Evolutionary conservation across 1,284 basidiomycete genomes (phyloP).

Genomic region (Pseudomicrostroma phylloplanum): DNA sequence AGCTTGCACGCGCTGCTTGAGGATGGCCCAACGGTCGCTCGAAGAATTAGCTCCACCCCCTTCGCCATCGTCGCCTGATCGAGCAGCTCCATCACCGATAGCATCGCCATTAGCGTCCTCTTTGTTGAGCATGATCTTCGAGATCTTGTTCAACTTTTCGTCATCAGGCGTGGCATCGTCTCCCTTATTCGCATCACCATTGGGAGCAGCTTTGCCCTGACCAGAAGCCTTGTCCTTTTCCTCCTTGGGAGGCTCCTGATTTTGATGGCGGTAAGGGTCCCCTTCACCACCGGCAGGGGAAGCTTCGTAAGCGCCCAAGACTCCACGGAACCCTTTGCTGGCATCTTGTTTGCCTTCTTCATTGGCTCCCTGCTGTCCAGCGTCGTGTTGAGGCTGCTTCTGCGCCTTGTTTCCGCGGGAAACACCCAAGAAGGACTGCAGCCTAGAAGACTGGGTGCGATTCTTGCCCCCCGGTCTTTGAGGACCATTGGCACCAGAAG

Average conservation of each 20-base stretch:
- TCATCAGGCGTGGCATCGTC: not conserved
- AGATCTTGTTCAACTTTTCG: constrained; percentile 3
- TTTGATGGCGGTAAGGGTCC: not conserved
- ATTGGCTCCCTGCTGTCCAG: not conserved
- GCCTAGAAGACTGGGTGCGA: constrained; percentile 1
- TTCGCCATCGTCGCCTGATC: not conserved
- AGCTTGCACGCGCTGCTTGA: constrained; percentile 10
- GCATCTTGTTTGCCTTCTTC: not conserved
- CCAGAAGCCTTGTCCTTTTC: not conserved
- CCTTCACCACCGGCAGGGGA: not conserved
- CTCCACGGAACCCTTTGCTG: not conserved
- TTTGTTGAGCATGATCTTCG: not conserved
- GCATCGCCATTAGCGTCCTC: not conserved
- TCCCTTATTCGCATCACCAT: not conserved
- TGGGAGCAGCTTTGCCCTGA: not conserved
- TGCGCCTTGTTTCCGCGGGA: not conserved
- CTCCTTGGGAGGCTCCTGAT: not conserved
- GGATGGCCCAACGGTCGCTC: constrained; percentile 8
- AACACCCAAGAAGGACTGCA: not conserved
- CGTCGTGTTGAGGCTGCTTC: not conserved
- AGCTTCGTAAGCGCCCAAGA: not conserved
- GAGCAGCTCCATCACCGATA: not conserved
- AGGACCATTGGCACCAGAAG: not conserved
- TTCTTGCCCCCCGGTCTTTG: not conserved
- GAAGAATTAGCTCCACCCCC: not conserved